Conservation (phyloP, 106 monocot genomes). For the Dioscorea zingiberensis region DNA sequence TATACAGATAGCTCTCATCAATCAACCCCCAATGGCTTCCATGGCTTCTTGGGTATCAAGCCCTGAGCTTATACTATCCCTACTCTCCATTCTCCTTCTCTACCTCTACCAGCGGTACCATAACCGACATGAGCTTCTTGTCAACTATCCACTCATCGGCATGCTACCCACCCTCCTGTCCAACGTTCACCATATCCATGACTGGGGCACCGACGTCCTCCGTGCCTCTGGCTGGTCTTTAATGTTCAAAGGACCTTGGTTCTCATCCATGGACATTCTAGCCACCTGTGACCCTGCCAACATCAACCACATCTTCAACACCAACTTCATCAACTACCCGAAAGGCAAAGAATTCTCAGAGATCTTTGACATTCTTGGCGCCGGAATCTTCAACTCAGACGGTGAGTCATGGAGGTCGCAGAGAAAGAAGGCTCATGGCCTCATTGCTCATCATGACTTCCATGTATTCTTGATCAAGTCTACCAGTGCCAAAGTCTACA, state of each 20-base stretch:
- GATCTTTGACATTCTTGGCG: slow-evolving; percentile 45
- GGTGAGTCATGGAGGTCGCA: slow-evolving; percentile 34
- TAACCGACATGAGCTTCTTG: not conserved
- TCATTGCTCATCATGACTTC: slow-evolving; percentile 20
- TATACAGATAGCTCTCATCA: no score
- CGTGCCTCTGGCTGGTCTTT: not conserved
- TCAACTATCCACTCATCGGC: slow-evolving; percentile 5
- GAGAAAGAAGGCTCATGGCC: slow-evolving; percentile 23
- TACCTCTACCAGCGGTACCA: not conserved
- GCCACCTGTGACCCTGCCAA: slow-evolving; percentile 35
- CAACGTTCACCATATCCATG: slow-evolving; percentile 4
- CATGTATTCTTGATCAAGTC: slow-evolving; percentile 3
- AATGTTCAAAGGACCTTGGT: not conserved
- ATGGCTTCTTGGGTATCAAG: not conserved
- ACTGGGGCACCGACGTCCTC: slow-evolving; percentile 1
- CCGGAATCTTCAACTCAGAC: slow-evolving; percentile 44
- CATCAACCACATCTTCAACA: slow-evolving; percentile 40
- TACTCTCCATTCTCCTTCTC: not conserved
- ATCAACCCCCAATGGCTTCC: not conserved
- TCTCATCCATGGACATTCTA: slow-evolving; percentile 2
- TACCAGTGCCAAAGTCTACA: slow-evolving; percentile 33
- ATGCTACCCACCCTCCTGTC: not conserved
- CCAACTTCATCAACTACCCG: slow-evolving; percentile 39
- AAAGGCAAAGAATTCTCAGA: slow-evolving; percentile 39
- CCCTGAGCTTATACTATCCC: slow-evolving; percentile 1